Evolutionary conservation across 75 land plant genomes (phyloP), one percentile per base, ranked within the genome.

Genomic region (Ceratopteris richardii): DNA sequence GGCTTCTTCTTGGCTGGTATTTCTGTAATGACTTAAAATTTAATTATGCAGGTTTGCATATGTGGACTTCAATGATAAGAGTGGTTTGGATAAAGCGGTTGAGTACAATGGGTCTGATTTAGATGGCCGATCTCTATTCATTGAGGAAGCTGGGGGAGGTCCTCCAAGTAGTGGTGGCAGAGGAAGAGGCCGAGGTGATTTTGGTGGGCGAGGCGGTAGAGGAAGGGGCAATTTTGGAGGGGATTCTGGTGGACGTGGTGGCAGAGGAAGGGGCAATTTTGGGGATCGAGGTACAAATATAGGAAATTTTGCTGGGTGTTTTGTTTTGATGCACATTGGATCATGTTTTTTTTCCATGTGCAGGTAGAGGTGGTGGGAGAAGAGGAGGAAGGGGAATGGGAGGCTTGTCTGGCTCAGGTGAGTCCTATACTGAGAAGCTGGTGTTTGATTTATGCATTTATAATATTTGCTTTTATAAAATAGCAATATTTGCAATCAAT

Each of bases 11-110:
- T n/a, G n/a, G n/a, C n/a, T n/a, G n/a, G n/a, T n/a, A n/a, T n/a
- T n/a, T n/a, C n/a, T n/a, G n/a, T n/a, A n/a, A n/a, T n/a, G n/a
- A n/a, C n/a, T n/a, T n/a, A n/a, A n/a, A n/a, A n/a, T n/a, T n/a
- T n/a, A 28, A 26, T 23, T 17, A 16, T 62, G 31, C 62, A 71
- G 73, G 30, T 71, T 71, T 51, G 73, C 73, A 1, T 71, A 71
- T 29, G 30, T 71, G 13, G 67, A 65, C 18, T 71, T 71, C 16
- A 46, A 31, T 30, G 51, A 43, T 41, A 56, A 51, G 37, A 61
- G 46, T 22, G 58, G 60, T n/a, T 19, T 56, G 19, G 10, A 24
- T 18, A 71, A 58, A 27, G 73, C 73, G 5, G 13, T 55, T 19
- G 73, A 71, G 52, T 43, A 44, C 1, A 44, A 57, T 58, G 68